Evolutionary conservation across 352 stramenopile genomes (phyloP).

Genomic region (Phytophthora citrophthora): DNA sequence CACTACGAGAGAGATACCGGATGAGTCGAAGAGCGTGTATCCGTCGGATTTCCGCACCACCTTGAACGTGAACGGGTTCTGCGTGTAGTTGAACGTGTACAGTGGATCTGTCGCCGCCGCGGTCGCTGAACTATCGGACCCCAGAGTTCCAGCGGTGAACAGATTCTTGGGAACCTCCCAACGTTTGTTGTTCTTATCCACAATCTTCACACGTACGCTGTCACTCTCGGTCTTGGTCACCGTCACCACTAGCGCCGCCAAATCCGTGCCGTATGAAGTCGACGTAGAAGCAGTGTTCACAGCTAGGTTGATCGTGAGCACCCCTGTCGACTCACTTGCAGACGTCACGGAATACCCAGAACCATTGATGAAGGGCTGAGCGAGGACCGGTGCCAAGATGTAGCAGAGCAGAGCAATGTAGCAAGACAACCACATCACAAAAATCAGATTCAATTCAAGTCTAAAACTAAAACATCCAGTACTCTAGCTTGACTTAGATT

Average conservation of each 20-base stretch:
- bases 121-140: conserved; percentile 8
- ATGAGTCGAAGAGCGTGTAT: conserved; percentile 54
- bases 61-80: conserved; percentile 49
- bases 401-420: too few relatives aligned
- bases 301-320: conserved; percentile 40
- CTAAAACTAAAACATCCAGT: too few relatives aligned
- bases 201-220: conserved; percentile 59
- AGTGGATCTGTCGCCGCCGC: conserved; percentile 10
- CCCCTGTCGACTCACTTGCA: conserved; percentile 31
- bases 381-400: too few relatives aligned
- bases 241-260: too few relatives aligned
- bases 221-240: conserved; percentile 45
- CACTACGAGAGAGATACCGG: conserved; percentile 38
- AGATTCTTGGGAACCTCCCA: conserved; percentile 54
- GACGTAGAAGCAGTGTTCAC: conserved; percentile 29
- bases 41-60: conserved; percentile 44
- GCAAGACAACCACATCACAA: too few relatives aligned
- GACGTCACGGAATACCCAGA: conserved; percentile 46
- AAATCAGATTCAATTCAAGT: too few relatives aligned
- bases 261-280: conserved; percentile 31
- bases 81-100: conserved; percentile 46
- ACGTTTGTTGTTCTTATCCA: conserved; percentile 53
- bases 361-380: conserved; percentile 26
- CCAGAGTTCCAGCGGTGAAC: conserved; percentile 39
- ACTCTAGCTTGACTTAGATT: too few relatives aligned